Base-by-base conservation (phyloP, 2,329 filamentous ascomycete genomes). In the Verticillium tricorpus region DNA sequence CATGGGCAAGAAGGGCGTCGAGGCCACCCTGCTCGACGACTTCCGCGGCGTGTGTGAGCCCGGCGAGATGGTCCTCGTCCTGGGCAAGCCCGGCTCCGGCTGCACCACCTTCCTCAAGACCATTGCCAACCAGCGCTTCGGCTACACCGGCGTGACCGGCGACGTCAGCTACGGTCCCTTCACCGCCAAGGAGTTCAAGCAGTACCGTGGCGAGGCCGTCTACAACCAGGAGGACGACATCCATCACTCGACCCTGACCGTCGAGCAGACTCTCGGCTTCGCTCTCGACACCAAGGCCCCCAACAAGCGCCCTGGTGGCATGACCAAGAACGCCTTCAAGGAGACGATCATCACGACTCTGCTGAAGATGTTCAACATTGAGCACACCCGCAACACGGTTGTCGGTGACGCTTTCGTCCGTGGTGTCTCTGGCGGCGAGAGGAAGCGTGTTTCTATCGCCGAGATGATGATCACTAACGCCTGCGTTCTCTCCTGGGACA, bases 361-460 rank as follows among this genome's bases (percentile, higher is more conserved):
- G 63, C 80, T 97, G 59, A 92, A 91, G 70, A 95, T 96, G 90
- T 96, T 97, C 81, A 95, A 94, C 71, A 96, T 97, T 60, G 90
- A 93, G 73, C 92, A 97, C 74, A 96, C 92, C 0, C 84, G 86
- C 59, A 85, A 93, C 71, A 97, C 93, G 0, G 86, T 94, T 34
- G 92, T 97, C 31, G 93, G 93, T 8, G 90, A 95, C 65, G 85
- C 86, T 1, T 92, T 94, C 65, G 84, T 95, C 22, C 88, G 91
- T 58, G 93, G 92, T 72, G 83, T 96, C 0, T 92, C 87, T 56
- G 92, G 90, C 64, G 91, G 89, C 61, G 91, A 94, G 76, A 81
- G 89, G 61, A 92, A 92, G 77, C 87, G 90, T 65, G 91, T 93
- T 7, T 90, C 88, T 25, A 94, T 96, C 64, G 90, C 90, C 1